Base-by-base conservation (phyloP, 805 yeast species). In the Martiniozyma abietophila region DNA sequence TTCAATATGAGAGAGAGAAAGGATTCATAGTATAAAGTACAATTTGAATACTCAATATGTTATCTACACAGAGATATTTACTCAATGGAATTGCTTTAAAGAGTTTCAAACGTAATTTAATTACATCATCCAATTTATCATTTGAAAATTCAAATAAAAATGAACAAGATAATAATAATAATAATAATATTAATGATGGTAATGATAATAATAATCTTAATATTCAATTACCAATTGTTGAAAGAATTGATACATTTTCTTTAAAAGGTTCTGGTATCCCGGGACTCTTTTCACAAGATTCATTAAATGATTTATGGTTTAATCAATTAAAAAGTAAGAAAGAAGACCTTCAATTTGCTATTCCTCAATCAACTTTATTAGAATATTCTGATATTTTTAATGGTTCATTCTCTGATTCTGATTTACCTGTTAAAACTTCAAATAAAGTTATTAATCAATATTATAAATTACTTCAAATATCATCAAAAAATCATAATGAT, bases 291-390 rank as follows among this genome's bases (percentile, higher is more conserved):
- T 62, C 74, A 4, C 32, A 61, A 1, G 42, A 59, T 27, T 74
- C 76, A 8, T 47, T 74, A n/a, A 48, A 65, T 10, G 69, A 63
- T 38, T 65, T 71, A 3, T 75, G 77, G 72, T 64, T 56, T 41
- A 57, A 62, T 16, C 64, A 74, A 45, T 59, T 66, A 3, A 53
- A 55, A 3, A 22, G 40, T 7, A 63, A 65, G 33, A 56, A 65
- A 5, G 56, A 53, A 4, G 59, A 59, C 17, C 52, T 74, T 35
- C 69, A 70, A 46, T 48, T 50, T 15, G 58, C 52, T 12, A 50
- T 62, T 4, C 42, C 44, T 4, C 46, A 55, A 39, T 52, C 61
- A 33, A 41, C 58, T 43, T 36, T 47, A 37, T 34, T 47, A 42
- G 41, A 48, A 16, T 48, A 42, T 27, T 38, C 54, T 26, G 58